These are phyloP conservation scores for Tetracladium maxilliforme DNA, from an alignment of 2,329 filamentous ascomycete species.

Conservation along the genomic window DNA sequence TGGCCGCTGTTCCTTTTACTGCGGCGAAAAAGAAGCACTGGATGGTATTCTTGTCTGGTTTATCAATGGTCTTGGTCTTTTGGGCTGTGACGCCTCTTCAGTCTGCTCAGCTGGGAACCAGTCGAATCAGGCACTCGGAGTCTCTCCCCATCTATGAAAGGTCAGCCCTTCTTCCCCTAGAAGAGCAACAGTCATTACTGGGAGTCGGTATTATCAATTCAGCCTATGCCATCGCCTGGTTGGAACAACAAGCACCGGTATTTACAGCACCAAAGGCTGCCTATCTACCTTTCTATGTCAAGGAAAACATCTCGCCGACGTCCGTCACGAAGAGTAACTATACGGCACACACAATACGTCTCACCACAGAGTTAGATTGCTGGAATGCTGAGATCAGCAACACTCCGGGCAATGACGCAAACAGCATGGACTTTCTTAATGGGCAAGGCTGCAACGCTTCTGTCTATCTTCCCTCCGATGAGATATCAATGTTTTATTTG, in stretches of 20 bases:
- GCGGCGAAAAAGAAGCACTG: slow-evolving; percentile 30
- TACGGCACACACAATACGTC: no score
- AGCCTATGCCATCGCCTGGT: slow-evolving; percentile 27
- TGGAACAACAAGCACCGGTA: slow-evolving; percentile 24
- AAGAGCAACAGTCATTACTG: slow-evolving; percentile 14
- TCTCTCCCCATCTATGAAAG: slow-evolving; percentile 7
- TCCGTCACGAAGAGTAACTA: no score
- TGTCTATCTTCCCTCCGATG: no score
- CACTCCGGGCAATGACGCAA: no score
- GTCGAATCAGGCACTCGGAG: slow-evolving; percentile 10
- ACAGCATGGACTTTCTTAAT: no score
- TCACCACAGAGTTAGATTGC: no score
- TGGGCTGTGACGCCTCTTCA: slow-evolving; percentile 40
- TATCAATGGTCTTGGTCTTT: slow-evolving; percentile 32
- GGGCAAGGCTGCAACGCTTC: no score
- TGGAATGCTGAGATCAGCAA: no score
- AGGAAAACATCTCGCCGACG: no score
- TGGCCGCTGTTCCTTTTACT: slow-evolving; percentile 24
- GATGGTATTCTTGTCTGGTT: slow-evolving; percentile 31
- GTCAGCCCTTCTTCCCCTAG: slow-evolving; percentile 11
- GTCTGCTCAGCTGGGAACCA: slow-evolving; percentile 33
- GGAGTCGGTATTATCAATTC: slow-evolving; percentile 23
- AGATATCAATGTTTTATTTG: no score
- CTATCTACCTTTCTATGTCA: slow-evolving; percentile 28
- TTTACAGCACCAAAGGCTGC: slow-evolving; percentile 28